Conservation (phyloP, 305 asterid genomes). For the Rubia balearica region DNA sequence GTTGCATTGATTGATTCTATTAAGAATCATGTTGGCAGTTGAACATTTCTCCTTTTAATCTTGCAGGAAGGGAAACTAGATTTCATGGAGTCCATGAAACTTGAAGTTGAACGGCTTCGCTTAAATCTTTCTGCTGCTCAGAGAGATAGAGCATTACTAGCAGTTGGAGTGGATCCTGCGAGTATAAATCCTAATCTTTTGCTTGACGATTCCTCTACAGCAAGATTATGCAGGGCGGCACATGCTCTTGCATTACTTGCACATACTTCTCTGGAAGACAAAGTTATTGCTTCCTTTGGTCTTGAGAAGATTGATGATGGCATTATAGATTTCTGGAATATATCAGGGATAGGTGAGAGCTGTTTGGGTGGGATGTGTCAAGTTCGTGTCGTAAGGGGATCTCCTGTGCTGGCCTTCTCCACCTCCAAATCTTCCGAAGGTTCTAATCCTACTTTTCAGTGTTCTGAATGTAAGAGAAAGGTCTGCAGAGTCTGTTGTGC, state of each 20-base stretch:
- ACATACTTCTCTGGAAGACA: constrained; percentile 80
- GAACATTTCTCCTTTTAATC: constrained; percentile 11
- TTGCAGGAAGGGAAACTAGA: constrained; percentile 67
- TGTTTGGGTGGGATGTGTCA: constrained; percentile 80
- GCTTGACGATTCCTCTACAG: constrained; percentile 65
- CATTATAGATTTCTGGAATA: constrained; percentile 85
- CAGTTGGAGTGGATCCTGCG: constrained; percentile 92
- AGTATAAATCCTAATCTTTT: constrained; percentile 75
- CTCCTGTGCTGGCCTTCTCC: constrained; percentile 27
- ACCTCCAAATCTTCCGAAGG: constrained; percentile 34
- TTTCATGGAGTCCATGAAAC: constrained; percentile 80
- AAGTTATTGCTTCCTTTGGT: constrained; percentile 72
- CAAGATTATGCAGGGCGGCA: constrained; percentile 59
- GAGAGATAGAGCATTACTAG: constrained; percentile 87
- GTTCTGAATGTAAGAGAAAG: constrained; percentile 69
- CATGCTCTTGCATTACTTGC: constrained; percentile 75
- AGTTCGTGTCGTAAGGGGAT: constrained; percentile 66
- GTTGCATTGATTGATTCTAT: neutral
- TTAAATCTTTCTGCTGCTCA: constrained; percentile 87
- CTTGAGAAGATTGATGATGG: constrained; percentile 55
- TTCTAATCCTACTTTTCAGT: constrained; percentile 43
- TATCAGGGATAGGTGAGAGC: constrained; percentile 52
- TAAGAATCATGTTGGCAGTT: neutral
- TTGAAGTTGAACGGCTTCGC: constrained; percentile 82
- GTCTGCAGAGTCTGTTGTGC: constrained; percentile 93